Evolutionary conservation across 345 rosid species (phyloP), one percentile per base, ranked within the genome.

Genomic region (Turnera subulata): DNA sequence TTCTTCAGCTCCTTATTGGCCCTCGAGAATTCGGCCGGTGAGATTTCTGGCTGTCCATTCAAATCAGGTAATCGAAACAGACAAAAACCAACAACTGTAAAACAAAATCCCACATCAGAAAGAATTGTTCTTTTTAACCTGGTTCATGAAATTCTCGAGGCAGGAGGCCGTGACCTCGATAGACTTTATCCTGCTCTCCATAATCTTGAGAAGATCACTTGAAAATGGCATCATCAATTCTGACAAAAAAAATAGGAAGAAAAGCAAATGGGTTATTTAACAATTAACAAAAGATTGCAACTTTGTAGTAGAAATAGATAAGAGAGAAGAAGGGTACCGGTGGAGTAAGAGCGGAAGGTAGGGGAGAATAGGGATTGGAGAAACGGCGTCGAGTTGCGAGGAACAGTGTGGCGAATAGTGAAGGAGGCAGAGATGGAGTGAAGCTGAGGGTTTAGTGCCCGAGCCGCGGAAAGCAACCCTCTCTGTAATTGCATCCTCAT

Each of bases 1-100:
- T 80, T 93, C 62, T 84, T 78, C 51, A 90, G 83, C 71, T 93
- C 99, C 71, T 90, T 90, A 69, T 87, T 93, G 60, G 95, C 95
- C 68, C 53, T 85, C 0, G 96, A 64, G 62, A 72, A 90, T 70
- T 85, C 97, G 13, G 70, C 46, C n/a, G 82, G 91, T 1, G 87
- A 84, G 72, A 78, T 82, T 75, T 89, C 97, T 46, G 92, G 94
- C 97, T 89, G 85, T 83, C 91, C 53, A 68, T 11, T 25, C 39
- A 65, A 62, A 54, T 40, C 7, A 49, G 61, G 43, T 42, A n/a
- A n/a, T n/a, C n/a, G n/a, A n/a, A n/a, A n/a, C 50, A 58, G 17
- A 61, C 61, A 52, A 11, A 33, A 47, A 11, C 35, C 62, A 29
- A 14, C n/a, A 59, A 8, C 20, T 4, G 50, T 12, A 32, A 53